Evolutionary conservation across 495 filamentous ascomycete genomes (phyloP).

Genomic region (Penicillium fimorum): DNA sequence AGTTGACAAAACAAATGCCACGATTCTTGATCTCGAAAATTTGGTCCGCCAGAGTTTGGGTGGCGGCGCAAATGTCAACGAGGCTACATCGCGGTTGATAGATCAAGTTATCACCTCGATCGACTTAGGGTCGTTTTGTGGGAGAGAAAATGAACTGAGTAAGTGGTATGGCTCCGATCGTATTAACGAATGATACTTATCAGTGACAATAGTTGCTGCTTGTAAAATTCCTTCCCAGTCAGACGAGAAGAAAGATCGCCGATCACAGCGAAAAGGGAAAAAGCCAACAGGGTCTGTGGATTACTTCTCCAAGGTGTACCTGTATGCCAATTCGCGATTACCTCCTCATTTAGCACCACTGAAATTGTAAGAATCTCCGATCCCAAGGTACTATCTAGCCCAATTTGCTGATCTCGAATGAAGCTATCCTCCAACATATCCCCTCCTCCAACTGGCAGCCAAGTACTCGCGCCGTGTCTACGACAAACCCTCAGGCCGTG

Average conservation of each 20-base stretch:
- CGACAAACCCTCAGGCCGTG: slow-evolving; percentile 54
- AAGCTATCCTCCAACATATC: slow-evolving; percentile 67
- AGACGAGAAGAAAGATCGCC: slow-evolving; percentile 17
- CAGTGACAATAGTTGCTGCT: slow-evolving; percentile 24
- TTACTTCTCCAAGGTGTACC: slow-evolving; percentile 73
- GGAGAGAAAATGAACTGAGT: slow-evolving; percentile 61
- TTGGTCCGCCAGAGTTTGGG: slow-evolving; percentile 17
- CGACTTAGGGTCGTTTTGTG: slow-evolving; percentile 62
- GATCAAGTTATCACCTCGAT: slow-evolving; percentile 65
- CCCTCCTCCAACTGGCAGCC: slow-evolving; percentile 70
- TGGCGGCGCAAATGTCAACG: slow-evolving; percentile 42
- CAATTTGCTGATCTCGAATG: slow-evolving; percentile 17
- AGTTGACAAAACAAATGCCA: slow-evolving; percentile 21
- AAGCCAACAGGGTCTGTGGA: slow-evolving; percentile 30
- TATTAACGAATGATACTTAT: not conserved
- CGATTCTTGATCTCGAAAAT: slow-evolving; percentile 18
- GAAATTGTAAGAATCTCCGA: slow-evolving; percentile 52
- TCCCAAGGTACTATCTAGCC: not conserved
- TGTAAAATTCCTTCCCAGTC: slow-evolving; percentile 17
- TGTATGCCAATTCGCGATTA: slow-evolving; percentile 77
- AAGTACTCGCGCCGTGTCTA: slow-evolving; percentile 73
- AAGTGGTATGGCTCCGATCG: slow-evolving; percentile 10
- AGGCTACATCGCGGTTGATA: slow-evolving; percentile 42
- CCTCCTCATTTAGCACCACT: slow-evolving; percentile 63
- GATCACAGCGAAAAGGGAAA: slow-evolving; percentile 1